Conservation (phyloP, 495 filamentous ascomycete genomes). For the Cercophora sp. region DNA sequence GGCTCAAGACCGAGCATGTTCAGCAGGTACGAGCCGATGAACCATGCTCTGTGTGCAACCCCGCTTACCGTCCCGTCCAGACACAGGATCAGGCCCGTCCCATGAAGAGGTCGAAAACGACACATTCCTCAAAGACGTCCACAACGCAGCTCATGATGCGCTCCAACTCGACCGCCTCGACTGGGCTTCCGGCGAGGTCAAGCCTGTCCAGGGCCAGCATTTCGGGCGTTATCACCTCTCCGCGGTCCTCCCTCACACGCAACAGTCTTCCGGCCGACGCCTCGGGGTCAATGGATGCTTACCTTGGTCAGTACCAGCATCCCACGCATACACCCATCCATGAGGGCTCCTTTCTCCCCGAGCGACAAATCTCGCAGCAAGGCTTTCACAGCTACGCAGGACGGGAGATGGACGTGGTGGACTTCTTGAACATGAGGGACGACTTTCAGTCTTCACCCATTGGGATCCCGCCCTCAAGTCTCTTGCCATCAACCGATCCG, state of each 20-base stretch:
- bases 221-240: constrained; percentile 10
- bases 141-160: constrained; percentile 24
- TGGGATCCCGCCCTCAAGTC: constrained; percentile 13
- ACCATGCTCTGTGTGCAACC: too few species aligned
- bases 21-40: constrained; percentile 24
- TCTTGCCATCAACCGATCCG: constrained; percentile 14
- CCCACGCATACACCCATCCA: constrained; percentile 17
- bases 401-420: constrained; percentile 20
- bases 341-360: constrained; percentile 6
- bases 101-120: constrained; percentile 34
- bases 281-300: constrained; percentile 6
- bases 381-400: constrained; percentile 6
- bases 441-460: constrained; percentile 19
- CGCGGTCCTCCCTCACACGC: background rate
- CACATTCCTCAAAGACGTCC: constrained; percentile 18
- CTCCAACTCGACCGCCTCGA: constrained; percentile 23
- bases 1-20: constrained; percentile 2
- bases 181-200: background rate
- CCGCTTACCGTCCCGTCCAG: background rate
- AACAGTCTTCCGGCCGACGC: constrained; percentile 6
- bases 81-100: constrained; percentile 23
- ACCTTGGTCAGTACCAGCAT: constrained; percentile 15
- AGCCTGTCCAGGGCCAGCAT: constrained; percentile 13
- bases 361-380: background rate
- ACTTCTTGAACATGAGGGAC: constrained; percentile 20